A percentile compares a stretch with the other conserved stretches of the same genome.
Evolutionary conservation across 306 rosid species (phyloP).

Genomic region (Quercus dentata): DNA sequence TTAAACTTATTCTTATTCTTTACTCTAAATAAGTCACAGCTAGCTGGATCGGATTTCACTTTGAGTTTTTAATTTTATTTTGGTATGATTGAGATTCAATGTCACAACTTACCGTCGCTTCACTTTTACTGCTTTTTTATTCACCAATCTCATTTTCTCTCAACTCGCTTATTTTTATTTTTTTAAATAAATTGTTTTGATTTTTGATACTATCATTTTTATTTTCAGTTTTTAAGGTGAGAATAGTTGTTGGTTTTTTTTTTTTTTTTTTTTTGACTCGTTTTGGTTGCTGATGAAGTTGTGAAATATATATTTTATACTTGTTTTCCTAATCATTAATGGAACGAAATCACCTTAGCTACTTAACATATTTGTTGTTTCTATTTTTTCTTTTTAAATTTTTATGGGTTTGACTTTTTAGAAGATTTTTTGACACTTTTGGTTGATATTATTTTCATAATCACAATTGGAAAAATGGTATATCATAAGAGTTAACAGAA

Average conservation of each 20-base stretch:
- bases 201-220: not conserved
- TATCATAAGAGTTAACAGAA: too few relatives aligned
- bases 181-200: not conserved
- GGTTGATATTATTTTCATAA: too few relatives aligned
- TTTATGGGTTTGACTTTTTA: not conserved
- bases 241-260: too few relatives aligned
- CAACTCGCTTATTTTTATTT: not conserved
- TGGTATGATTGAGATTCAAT: constrained; percentile 10
- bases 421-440: too few relatives aligned
- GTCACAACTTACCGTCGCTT: not conserved
- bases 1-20: constrained; percentile 30
- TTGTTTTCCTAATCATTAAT: not conserved
- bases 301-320: not conserved
- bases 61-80: not conserved
- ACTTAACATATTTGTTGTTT: not conserved
- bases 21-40: not conserved
- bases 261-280: not conserved
- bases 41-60: constrained; percentile 29
- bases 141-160: not conserved
- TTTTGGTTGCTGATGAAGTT: not conserved
- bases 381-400: not conserved
- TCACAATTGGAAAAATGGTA: too few relatives aligned
- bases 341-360: not conserved
- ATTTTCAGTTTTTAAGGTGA: too few relatives aligned
- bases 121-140: not conserved